These are phyloP conservation scores for Hypsizygus marmoreus DNA, from an alignment of 768 basidiomycete genomes.

Conservation along the genomic window DNA sequence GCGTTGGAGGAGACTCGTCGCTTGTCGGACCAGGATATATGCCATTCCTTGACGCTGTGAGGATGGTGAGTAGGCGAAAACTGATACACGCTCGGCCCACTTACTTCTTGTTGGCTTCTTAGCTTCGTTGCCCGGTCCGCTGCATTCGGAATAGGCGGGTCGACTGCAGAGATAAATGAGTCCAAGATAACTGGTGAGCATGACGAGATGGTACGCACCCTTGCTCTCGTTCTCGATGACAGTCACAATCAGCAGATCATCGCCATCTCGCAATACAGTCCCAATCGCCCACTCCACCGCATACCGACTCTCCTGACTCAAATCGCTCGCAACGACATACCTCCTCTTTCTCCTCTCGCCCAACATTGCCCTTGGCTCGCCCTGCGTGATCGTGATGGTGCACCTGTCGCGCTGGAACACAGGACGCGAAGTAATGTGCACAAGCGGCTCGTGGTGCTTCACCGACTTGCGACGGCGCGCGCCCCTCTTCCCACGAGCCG, in stretches of 20 bases:
- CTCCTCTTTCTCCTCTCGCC: slow-evolving; percentile 57
- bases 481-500: slow-evolving; percentile 45
- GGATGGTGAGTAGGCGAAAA: slow-evolving; percentile 9
- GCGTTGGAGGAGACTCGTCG: slow-evolving; percentile 85
- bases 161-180: slow-evolving; percentile 45
- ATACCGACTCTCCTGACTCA: slow-evolving; percentile 92
- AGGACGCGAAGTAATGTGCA: slow-evolving; percentile 72
- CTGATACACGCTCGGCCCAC: slow-evolving; percentile 13
- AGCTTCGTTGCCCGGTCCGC: slow-evolving; percentile 79
- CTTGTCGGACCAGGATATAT: slow-evolving; percentile 88
- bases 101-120: slow-evolving; percentile 88
- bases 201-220: slow-evolving; percentile 46
- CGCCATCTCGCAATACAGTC: slow-evolving; percentile 92
- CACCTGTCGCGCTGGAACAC: slow-evolving; percentile 90
- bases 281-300: slow-evolving; percentile 99
- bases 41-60: slow-evolving; percentile 83
- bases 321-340: slow-evolving; percentile 92
- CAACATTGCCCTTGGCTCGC: slow-evolving; percentile 65
- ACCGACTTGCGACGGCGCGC: slow-evolving; percentile 64
- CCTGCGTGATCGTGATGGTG: slow-evolving; percentile 87
- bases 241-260: slow-evolving; percentile 89
- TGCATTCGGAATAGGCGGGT: slow-evolving; percentile 67
- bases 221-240: slow-evolving; percentile 93
- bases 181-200: slow-evolving; percentile 2
- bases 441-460: slow-evolving; percentile 62